Percentiles rank a stretch among this genome's conserved stretches.
Evolutionary conservation across 345 rosid genomes (phyloP).

Genomic region (Syzygium grande): DNA sequence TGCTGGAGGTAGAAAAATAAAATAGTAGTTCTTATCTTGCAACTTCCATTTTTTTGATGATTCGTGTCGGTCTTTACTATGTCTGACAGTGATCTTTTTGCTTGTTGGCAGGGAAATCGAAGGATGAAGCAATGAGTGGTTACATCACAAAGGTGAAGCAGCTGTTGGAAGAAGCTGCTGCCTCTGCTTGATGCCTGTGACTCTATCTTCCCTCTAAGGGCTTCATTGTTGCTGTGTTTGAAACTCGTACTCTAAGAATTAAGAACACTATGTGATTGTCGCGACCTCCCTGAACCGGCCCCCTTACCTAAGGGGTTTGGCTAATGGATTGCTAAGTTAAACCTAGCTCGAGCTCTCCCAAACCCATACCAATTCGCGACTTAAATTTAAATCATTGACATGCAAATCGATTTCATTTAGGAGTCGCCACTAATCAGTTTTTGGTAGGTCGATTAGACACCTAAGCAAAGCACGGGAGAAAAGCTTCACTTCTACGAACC

Average conservation of each 20-base stretch:
- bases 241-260: neutral
- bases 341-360: no score
- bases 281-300: no score
- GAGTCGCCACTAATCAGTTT: no score
- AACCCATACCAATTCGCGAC: no score
- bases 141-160: conserved; percentile 21
- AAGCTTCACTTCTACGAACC: no score
- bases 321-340: no score
- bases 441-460: no score
- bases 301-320: no score
- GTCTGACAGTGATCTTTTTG: neutral
- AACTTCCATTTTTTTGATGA: neutral
- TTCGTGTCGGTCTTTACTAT: neutral
- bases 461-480: no score
- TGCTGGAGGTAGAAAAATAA: conserved; percentile 52
- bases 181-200: neutral
- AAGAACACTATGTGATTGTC: neutral
- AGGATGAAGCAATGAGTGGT: conserved; percentile 16
- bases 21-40: neutral
- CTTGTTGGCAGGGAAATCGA: conserved; percentile 7
- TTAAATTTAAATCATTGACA: no score
- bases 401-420: no score
- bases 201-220: neutral
- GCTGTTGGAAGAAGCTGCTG: conserved; percentile 11
- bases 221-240: neutral